Percentiles rank a stretch among this genome's conserved stretches.
Evolutionary conservation across 1,284 basidiomycete genomes (phyloP).

Genomic region (Fomitopsis schrenkii): DNA sequence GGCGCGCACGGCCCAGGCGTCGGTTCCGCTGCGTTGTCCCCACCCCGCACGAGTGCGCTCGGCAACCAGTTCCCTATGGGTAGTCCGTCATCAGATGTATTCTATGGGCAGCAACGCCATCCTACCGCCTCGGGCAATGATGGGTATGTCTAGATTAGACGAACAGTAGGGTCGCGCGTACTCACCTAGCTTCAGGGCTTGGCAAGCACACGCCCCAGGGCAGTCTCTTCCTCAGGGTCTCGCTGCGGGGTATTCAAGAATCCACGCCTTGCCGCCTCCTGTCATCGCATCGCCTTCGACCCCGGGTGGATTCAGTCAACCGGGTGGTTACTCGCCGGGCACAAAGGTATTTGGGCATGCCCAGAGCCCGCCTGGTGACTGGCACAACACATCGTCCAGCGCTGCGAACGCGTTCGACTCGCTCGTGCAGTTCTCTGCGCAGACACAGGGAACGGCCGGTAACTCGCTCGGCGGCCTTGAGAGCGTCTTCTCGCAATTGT

Average conservation of each 20-base stretch:
- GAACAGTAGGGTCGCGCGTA: slow-evolving; percentile 32
- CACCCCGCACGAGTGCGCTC: slow-evolving; percentile 21
- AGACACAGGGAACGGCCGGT: not conserved
- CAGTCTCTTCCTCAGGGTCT: slow-evolving; percentile 86
- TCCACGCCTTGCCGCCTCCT: slow-evolving; percentile 66
- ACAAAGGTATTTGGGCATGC: slow-evolving; percentile 24
- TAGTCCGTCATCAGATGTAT: slow-evolving; percentile 23
- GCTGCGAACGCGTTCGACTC: slow-evolving; percentile 25
- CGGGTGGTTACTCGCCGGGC: slow-evolving; percentile 21
- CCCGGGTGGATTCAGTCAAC: slow-evolving; percentile 28
- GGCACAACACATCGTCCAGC: slow-evolving; percentile 28
- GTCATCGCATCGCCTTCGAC: slow-evolving; percentile 39
- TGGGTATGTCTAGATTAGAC: slow-evolving; percentile 24
- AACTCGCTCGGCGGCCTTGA: slow-evolving; percentile 21
- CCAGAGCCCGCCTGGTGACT: slow-evolving; percentile 25
- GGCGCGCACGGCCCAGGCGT: slow-evolving; percentile 20
- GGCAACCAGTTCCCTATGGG: slow-evolving; percentile 29
- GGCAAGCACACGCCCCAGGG: slow-evolving; percentile 78
- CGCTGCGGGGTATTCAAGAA: slow-evolving; percentile 80
- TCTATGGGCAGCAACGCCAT: slow-evolving; percentile 18
- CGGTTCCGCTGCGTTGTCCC: slow-evolving; percentile 25
- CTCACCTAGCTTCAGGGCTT: slow-evolving; percentile 63
- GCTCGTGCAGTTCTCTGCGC: slow-evolving; percentile 9
- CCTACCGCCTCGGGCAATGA: slow-evolving; percentile 23
- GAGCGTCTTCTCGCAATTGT: slow-evolving; percentile 29